These are phyloP conservation scores for Fragilaria radians DNA, from an alignment of 108 stramenopile species.

Conservation along the genomic window DNA sequence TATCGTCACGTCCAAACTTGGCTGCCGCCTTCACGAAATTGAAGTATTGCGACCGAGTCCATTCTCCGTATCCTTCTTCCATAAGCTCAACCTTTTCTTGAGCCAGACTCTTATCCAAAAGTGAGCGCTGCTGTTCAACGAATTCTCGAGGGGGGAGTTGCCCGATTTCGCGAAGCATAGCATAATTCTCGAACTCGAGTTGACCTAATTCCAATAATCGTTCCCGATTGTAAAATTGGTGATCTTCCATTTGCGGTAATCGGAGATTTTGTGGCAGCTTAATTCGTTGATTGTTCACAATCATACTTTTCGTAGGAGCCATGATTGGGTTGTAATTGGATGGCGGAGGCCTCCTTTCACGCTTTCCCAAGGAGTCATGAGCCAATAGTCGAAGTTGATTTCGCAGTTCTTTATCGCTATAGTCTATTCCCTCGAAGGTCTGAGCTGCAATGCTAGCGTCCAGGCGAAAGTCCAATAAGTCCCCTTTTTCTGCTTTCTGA, in stretches of 20 bases:
- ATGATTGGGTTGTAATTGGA: conserved; percentile 74
- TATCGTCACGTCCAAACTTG: conserved; percentile 87
- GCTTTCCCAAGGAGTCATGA: conserved; percentile 79
- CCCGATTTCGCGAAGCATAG: conserved; percentile 64
- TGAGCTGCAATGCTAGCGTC: conserved; percentile 87
- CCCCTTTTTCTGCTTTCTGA: conserved; percentile 90
- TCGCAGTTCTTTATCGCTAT: conserved; percentile 75
- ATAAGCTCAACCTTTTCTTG: conserved; percentile 83
- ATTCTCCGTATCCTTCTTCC: conserved; percentile 87
- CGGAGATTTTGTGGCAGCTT: conserved; percentile 66
- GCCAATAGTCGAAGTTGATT: conserved; percentile 77
- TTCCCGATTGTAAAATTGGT: conserved; percentile 91
- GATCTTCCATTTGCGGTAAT: conserved; percentile 89
- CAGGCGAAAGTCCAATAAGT: conserved; percentile 89
- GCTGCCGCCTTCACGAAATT: conserved; percentile 87
- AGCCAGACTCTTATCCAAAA: conserved; percentile 68
- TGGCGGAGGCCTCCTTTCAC: conserved; percentile 80
- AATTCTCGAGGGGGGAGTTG: conserved; percentile 59
- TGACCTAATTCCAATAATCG: conserved; percentile 76
- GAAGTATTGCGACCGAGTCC: conserved; percentile 88
- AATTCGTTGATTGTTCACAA: conserved; percentile 69
- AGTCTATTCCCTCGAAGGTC: conserved; percentile 86
- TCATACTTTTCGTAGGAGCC: conserved; percentile 75
- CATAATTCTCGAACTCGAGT: conserved; percentile 72
- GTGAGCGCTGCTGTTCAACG: conserved; percentile 37